Base-by-base conservation (phyloP, 768 basidiomycete species). In the Artomyces pyxidatus region DNA sequence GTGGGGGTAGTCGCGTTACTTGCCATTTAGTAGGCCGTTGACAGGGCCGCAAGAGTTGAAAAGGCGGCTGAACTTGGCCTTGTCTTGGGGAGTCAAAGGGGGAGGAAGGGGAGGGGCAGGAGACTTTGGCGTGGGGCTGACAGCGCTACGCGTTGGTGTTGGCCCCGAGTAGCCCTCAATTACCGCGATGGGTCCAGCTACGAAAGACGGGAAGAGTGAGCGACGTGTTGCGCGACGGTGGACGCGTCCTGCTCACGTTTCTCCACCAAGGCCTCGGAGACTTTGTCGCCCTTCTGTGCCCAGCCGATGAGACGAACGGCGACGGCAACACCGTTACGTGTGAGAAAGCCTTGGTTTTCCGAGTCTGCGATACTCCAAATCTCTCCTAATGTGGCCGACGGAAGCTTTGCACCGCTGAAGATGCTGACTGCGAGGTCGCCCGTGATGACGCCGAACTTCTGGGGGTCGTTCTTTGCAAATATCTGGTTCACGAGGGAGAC, bases 341-440 rank as follows among this genome's bases (percentile, higher is more conserved):
- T 84, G 47, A 99, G 77, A 70, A 84, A 92, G 2, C 96, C 96
- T 52, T 88, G 88, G 72, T 97, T 94, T 27, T 93, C 84, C 48
- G 87, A 83, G 71, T 99, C 96, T 43, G 92, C 84, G 50, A 98
- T 70, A 51, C 72, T 78, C 95, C 96, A 99, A 55, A 99, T 85
- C 69, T 96, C 90, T 39, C 94, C 90, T 53, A 99, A 81, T 29
- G 77, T 75, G 16, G 76, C 70, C 8, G 90, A 83, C 32, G 80
- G 69, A 52, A 98, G 78, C 61, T 87, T 83, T 46, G 94, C 85
- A 49, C 88, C 85, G 51, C 80, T 74, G 60, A 98, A 91, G 51
- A 94, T 73, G 62, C 77, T 80, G 63, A 96, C 84, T 45, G 94
- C 96, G 59, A 85, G 81, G 55, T 95, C 92, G 60, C 94, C 94